Base-by-base conservation (phyloP, 768 basidiomycete genomes). In the Russula brevipes region DNA sequence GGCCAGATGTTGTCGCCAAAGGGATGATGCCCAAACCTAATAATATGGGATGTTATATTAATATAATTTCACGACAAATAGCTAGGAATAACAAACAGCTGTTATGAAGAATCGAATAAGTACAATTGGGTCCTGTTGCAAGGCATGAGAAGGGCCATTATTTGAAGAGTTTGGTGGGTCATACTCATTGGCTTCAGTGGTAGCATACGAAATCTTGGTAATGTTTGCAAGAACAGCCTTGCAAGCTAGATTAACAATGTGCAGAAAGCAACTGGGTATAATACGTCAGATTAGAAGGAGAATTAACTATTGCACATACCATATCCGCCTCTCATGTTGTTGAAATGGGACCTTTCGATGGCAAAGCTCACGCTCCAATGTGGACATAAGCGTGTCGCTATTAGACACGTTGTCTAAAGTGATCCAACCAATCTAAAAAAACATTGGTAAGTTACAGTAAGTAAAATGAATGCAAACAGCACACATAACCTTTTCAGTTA, bases 341-440 rank as follows among this genome's bases (percentile, higher is more conserved):
- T 39, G 46, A n/a, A 47, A 47, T 47, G 17, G 4, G 17, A 47
- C 10, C 10, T 47, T 47, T 47, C 24, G 5, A 2, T 8, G 1
- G 17, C 9, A 6, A 6, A 47, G 46, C 24, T 47, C 46, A 24
- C 19, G 4, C 12, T 54, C 38, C 7, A 54, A 24, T 14, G 38
- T 38, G 5, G 4, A 11, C 31, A 68, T 54, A 1, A 70, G 66
- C 14, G 69, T 61, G 30, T 57, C 35, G 54, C 69, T 69, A 38
- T 74, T 75, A 2, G 66, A 63, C 3, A 70, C 68, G 46, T 73
- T 75, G 52, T 74, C 72, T 17, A 72, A 59, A 2, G 73, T 74
- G 19, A 77, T 56, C 73, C 73, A 76, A 6, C 78, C 77, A 69
- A 78, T 73, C 77, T 78, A 61, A n/a, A 24, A 24, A 24, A 24